Evolutionary conservation across 2,329 filamentous ascomycete species (phyloP), one percentile per base, ranked within the genome.

Genomic region (Cyphellophora europaea): DNA sequence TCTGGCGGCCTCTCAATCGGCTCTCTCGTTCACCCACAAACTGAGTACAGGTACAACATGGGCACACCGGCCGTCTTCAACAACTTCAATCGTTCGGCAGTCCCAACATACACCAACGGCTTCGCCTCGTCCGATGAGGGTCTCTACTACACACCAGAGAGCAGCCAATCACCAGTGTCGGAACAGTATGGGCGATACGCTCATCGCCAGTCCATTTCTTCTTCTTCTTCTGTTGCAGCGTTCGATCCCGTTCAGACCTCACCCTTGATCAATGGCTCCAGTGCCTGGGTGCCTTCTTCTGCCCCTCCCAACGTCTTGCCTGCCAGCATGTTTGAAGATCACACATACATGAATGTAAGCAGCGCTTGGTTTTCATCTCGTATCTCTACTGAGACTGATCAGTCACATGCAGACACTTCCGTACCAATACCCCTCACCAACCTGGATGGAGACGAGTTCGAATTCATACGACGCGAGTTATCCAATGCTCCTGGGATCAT

Each of bases 341-440:
- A 42, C 31, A 29, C 42, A 12, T 48, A 48, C 38, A 25, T 44
- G 35, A 39, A 45, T 31, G 48, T 51, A 47, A 43, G 48, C 36
- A 11, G 35, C 32, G 43, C 38, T 42, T 44, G 36, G 40, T 37
- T 33, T 42, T 36, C 30, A 30, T 33, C 38, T 43, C 35, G 35
- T 42, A 34, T 36, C 35, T 44, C 36, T 48, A 44, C 47, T 51
- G 47, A 49, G 43, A 42, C 44, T 50, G 46, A 50, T 49, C 43
- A 49, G 46, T 49, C 48, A 33, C 40, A 37, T 35, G 32, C 41
- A 60, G 56, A 49, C 47, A 43, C 50, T 57, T 31, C 52, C 54
- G 30, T 63, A 53, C 49, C 55, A 55, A 40, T 58, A 59, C 45
- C 55, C 52, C 47, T 58, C 55, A 49, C 53, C 52, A 42, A 52